A percentile compares a stretch with the other conserved stretches of the same genome.
Conservation (phyloP, 805 yeast genomes). For the Candida patagonica region DNA sequence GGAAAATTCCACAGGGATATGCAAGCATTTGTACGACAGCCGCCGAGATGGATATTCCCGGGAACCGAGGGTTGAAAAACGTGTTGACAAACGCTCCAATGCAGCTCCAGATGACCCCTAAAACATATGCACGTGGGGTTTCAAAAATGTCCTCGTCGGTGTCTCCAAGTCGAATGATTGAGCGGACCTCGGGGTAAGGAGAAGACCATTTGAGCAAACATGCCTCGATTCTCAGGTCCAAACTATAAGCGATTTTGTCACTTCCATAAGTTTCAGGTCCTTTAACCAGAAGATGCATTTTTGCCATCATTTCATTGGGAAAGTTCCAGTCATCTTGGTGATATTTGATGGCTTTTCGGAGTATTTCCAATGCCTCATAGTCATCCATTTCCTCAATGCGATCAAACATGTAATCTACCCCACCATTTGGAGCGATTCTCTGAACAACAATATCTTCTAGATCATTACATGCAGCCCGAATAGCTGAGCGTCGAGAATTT, state of each 20-base stretch:
- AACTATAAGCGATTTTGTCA: conserved; percentile 14
- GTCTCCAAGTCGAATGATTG: conserved; percentile 44
- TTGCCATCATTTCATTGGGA: conserved; percentile 28
- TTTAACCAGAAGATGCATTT: conserved; percentile 20
- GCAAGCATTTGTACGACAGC: conserved; percentile 37
- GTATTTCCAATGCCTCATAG: conserved; percentile 10
- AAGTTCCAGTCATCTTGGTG: conserved; percentile 10
- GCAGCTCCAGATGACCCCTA: conserved; percentile 35
- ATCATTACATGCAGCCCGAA: too few species aligned
- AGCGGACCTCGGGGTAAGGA: conserved; percentile 51
- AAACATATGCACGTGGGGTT: conserved; percentile 39
- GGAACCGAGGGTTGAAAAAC: conserved; percentile 48
- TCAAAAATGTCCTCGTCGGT: conserved; percentile 38
- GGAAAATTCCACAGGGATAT: conserved; percentile 55
- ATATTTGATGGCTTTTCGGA: conserved; percentile 3
- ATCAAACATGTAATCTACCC: conserved; percentile 10
- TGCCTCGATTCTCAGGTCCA: conserved; percentile 10
- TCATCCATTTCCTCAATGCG: conserved; percentile 4
- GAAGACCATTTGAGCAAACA: conserved; percentile 27
- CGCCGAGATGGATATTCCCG: conserved; percentile 35
- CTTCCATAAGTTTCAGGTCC: conserved; percentile 9
- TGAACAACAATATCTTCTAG: too few species aligned
- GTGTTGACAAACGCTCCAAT: conserved; percentile 47
- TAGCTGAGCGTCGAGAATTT: too few species aligned
- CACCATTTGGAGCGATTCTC: conserved; percentile 30